Percentiles rank a stretch among this genome's conserved stretches.
Conservation (phyloP, 2,329 filamentous ascomycete species). For the Colletotrichum plurivorum region DNA sequence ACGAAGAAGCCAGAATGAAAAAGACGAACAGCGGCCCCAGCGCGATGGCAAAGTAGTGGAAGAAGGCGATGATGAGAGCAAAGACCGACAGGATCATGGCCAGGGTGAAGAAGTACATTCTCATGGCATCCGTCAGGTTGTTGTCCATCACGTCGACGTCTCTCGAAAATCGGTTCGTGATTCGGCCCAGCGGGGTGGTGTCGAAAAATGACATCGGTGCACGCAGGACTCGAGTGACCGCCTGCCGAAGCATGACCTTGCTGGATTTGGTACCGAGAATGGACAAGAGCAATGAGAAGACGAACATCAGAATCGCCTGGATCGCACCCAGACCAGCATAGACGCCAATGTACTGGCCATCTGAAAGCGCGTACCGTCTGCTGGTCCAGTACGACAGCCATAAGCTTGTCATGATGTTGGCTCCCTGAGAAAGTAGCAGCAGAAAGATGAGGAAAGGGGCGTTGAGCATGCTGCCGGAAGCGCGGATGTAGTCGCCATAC, state of each 20-base stretch:
- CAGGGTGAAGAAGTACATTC: constrained; percentile 92
- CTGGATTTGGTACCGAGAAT: constrained; percentile 86
- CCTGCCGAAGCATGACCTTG: constrained; percentile 84
- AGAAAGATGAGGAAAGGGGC: constrained; percentile 74
- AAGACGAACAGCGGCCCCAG: constrained; percentile 77
- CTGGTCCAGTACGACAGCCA: constrained; percentile 98
- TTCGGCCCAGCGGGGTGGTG: constrained; percentile 93
- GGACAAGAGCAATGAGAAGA: constrained; percentile 84
- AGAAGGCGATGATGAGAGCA: constrained; percentile 92
- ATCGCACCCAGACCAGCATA: constrained; percentile 79
- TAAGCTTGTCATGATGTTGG: constrained; percentile 88
- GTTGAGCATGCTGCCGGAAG: constrained; percentile 80
- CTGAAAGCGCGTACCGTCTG: constrained; percentile 77
- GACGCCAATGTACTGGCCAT: constrained; percentile 79
- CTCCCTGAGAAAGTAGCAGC: constrained; percentile 81
- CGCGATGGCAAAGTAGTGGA: constrained; percentile 84
- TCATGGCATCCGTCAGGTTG: constrained; percentile 86
- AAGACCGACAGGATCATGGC: constrained; percentile 88
- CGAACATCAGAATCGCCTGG: constrained; percentile 83
- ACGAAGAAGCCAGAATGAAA: constrained; percentile 86
- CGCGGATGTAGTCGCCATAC: constrained; percentile 82
- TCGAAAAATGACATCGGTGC: constrained; percentile 95
- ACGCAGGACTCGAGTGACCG: constrained; percentile 82
- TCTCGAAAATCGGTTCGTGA: constrained; percentile 95
- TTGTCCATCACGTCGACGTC: constrained; percentile 99